phyloP scores from a whole-genome alignment of 2,329 filamentous ascomycete species.

The Alternaria sp. region DNA sequence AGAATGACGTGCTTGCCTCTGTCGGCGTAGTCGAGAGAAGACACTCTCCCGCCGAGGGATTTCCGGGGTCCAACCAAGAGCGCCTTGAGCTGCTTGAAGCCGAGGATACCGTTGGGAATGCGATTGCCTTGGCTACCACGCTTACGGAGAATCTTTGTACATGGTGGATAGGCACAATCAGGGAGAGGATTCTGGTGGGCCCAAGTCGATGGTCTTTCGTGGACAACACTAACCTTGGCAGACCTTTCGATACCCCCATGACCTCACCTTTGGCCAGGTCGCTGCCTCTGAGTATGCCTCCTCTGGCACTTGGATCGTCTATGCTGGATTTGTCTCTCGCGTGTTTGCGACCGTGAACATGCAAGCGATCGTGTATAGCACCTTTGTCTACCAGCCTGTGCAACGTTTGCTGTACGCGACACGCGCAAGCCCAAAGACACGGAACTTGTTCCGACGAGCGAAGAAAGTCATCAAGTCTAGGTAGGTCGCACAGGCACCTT shows the following conservation, averaged over 20 bases:
- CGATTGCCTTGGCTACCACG: constrained; percentile 34
- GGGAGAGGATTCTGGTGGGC: constrained; percentile 41
- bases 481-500: constrained; percentile 25
- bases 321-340: constrained; percentile 40
- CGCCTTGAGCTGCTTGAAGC: constrained; percentile 42
- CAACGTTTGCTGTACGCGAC: constrained; percentile 39
- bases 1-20: constrained; percentile 59
- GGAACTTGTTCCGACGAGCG: constrained; percentile 33
- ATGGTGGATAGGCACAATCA: constrained; percentile 48
- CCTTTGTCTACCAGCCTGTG: constrained; percentile 38
- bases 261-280: constrained; percentile 38
- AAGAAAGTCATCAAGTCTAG: constrained; percentile 30
- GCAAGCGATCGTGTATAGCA: constrained; percentile 31
- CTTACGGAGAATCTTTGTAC: constrained; percentile 42
- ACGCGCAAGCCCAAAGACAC: constrained; percentile 32
- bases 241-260: constrained; percentile 41
- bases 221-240: constrained; percentile 11
- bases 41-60: constrained; percentile 34
- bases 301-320: constrained; percentile 36
- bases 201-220: background rate
- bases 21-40: constrained; percentile 58
- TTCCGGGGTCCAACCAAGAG: constrained; percentile 41
- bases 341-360: constrained; percentile 33
- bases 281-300: constrained; percentile 32
- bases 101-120: constrained; percentile 44